phyloP scores from a whole-genome alignment of 192 early-diverging fungal species.

The Phlyctochytrium bullatum region DNA sequence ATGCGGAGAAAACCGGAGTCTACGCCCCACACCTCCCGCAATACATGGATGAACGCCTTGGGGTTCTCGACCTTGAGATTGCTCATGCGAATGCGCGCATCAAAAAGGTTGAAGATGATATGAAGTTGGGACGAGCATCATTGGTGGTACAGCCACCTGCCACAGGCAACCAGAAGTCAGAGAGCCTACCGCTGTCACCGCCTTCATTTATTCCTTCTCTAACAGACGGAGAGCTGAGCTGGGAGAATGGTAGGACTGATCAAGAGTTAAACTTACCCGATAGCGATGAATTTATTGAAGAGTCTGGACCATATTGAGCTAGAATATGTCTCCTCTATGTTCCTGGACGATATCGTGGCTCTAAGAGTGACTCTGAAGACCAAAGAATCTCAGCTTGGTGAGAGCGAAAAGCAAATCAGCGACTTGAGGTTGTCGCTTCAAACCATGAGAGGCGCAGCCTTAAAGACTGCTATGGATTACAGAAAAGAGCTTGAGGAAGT shows the following conservation, averaged over 20 bases:
- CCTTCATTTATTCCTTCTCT: constrained; percentile 5
- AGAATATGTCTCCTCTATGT: constrained; percentile 32
- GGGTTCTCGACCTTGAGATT: constrained; percentile 41
- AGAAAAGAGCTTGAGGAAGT: constrained; percentile 27
- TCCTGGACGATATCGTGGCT: constrained; percentile 41
- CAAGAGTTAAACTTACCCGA: background rate
- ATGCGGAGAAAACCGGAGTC: constrained; percentile 33
- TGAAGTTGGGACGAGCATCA: constrained; percentile 11
- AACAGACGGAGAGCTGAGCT: constrained; percentile 33
- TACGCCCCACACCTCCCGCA: constrained; percentile 38
- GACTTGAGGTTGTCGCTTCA: constrained; percentile 26
- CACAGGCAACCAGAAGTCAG: background rate
- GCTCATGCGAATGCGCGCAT: constrained; percentile 31
- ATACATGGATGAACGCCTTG: constrained; percentile 52
- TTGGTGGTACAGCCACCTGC: constrained; percentile 7
- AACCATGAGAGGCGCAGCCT: constrained; percentile 24
- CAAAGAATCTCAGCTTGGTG: constrained; percentile 18
- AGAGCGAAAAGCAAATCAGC: constrained; percentile 24
- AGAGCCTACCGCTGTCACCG: background rate
- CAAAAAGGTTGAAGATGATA: constrained; percentile 20
- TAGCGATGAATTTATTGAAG: constrained; percentile 37
- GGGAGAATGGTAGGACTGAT: constrained; percentile 41
- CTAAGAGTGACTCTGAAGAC: constrained; percentile 22
- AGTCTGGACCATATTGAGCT: constrained; percentile 43
- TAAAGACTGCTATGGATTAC: constrained; percentile 32